Conservation (phyloP, 768 basidiomycete species). For the Mycena pura region DNA sequence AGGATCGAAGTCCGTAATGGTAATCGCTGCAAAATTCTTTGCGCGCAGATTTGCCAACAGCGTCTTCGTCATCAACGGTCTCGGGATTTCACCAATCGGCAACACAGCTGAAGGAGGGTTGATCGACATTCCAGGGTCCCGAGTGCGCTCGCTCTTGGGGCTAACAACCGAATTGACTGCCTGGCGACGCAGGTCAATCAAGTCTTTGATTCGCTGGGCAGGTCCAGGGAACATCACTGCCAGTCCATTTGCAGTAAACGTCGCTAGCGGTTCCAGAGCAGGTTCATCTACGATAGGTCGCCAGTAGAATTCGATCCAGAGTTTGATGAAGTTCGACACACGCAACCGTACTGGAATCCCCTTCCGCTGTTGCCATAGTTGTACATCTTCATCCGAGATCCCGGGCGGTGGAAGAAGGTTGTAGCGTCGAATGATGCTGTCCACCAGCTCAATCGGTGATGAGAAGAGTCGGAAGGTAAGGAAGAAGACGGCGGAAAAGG, state of each 20-base stretch:
- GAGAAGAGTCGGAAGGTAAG: conserved; percentile 94
- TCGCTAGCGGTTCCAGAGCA: conserved; percentile 61
- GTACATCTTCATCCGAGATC: conserved; percentile 63
- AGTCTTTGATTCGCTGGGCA: conserved; percentile 75
- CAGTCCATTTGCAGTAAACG: conserved; percentile 69
- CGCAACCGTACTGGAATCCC: conserved; percentile 89
- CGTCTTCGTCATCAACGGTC: conserved; percentile 85
- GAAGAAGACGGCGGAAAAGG: conserved; percentile 91
- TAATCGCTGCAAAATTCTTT: conserved; percentile 65
- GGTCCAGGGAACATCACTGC: conserved; percentile 69
- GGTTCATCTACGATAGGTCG: conserved; percentile 73
- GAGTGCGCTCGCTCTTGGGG: conserved; percentile 66
- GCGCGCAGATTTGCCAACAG: conserved; percentile 72
- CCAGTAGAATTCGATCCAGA: conserved; percentile 95
- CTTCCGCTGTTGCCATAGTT: conserved; percentile 86
- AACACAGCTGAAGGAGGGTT: conserved; percentile 57
- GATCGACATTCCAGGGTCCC: conserved; percentile 78
- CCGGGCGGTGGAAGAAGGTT: conserved; percentile 73
- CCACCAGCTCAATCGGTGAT: conserved; percentile 76
- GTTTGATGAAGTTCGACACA: conserved; percentile 91
- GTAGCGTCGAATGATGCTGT: conserved; percentile 82
- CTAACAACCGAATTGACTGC: conserved; percentile 55
- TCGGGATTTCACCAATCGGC: conserved; percentile 73
- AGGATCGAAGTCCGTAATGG: conserved; percentile 90
- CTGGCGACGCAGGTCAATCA: conserved; percentile 62